Conservation (phyloP, 352 stramenopile genomes). For the Thalassiosira oceanica region DNA sequence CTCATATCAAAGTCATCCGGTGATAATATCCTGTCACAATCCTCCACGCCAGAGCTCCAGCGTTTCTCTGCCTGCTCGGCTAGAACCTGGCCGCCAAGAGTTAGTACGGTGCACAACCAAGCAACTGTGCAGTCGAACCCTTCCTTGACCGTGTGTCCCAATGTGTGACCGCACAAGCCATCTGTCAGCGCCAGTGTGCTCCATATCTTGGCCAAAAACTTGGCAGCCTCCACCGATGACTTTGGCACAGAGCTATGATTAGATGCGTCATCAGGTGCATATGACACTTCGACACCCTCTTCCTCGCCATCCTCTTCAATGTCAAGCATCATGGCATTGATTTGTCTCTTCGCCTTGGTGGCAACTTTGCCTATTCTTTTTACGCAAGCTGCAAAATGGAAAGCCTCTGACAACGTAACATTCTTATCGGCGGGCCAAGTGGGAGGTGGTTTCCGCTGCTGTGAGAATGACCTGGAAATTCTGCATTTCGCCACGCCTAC, state of each 20-base stretch:
- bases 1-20: slow-evolving; percentile 69
- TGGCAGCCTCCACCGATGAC: not conserved
- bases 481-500: slow-evolving; percentile 39
- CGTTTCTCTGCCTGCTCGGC: slow-evolving; percentile 48
- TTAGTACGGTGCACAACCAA: slow-evolving; percentile 63
- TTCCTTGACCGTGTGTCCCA: slow-evolving; percentile 68
- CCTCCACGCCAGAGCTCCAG: slow-evolving; percentile 9
- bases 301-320: slow-evolving; percentile 18
- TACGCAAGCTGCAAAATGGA: slow-evolving; percentile 78
- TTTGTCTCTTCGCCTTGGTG: slow-evolving; percentile 51
- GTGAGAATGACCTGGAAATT: slow-evolving; percentile 2
- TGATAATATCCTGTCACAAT: slow-evolving; percentile 15
- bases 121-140: slow-evolving; percentile 72
- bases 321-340: not conserved
- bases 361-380: slow-evolving; percentile 73
- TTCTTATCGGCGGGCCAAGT: slow-evolving; percentile 74
- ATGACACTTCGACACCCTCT: slow-evolving; percentile 54
- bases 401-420: slow-evolving; percentile 62
- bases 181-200: slow-evolving; percentile 62
- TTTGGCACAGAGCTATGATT: too few relatives aligned
- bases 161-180: slow-evolving; percentile 60
- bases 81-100: slow-evolving; percentile 66
- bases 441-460: slow-evolving; percentile 25
- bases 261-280: slow-evolving; percentile 11
- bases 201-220: slow-evolving; percentile 55